Conservation (phyloP, 2,329 filamentous ascomycete species). For the Fusarium tupiense region DNA sequence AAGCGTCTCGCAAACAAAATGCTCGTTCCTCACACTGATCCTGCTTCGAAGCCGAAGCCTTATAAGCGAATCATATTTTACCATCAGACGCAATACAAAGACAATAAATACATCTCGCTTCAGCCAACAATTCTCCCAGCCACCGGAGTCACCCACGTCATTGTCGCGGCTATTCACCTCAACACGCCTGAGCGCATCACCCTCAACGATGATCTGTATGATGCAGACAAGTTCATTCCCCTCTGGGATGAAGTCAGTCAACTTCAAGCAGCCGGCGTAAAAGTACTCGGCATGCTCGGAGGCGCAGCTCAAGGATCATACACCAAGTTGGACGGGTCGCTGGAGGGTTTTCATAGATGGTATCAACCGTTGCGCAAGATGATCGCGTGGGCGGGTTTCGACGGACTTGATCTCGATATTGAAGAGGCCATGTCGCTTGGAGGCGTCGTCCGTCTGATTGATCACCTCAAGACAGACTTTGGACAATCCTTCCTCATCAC, state of each 20-base stretch:
- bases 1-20: background rate
- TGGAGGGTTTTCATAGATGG: conserved; percentile 75
- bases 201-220: conserved; percentile 79
- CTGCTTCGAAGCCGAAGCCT: background rate
- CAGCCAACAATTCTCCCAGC: conserved; percentile 56
- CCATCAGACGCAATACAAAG: conserved; percentile 59
- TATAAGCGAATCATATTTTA: conserved; percentile 57
- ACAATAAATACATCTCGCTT: conserved; percentile 57
- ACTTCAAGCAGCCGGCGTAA: conserved; percentile 77
- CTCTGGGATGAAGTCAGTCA: conserved; percentile 79
- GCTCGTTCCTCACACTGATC: conserved; percentile 3
- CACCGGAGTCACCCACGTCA: conserved; percentile 75
- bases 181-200: conserved; percentile 73
- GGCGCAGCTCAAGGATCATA: conserved; percentile 82
- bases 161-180: conserved; percentile 84
- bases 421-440: conserved; percentile 77
- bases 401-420: conserved; percentile 79
- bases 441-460: conserved; percentile 71
- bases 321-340: conserved; percentile 61
- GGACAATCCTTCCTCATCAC: conserved; percentile 77
- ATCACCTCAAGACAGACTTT: conserved; percentile 74
- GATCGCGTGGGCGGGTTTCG: conserved; percentile 67
- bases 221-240: conserved; percentile 69
- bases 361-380: conserved; percentile 74
- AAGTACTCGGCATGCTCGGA: conserved; percentile 84